phyloP scores from a whole-genome alignment of 306 rosid species.

The Prunus salicina region DNA sequence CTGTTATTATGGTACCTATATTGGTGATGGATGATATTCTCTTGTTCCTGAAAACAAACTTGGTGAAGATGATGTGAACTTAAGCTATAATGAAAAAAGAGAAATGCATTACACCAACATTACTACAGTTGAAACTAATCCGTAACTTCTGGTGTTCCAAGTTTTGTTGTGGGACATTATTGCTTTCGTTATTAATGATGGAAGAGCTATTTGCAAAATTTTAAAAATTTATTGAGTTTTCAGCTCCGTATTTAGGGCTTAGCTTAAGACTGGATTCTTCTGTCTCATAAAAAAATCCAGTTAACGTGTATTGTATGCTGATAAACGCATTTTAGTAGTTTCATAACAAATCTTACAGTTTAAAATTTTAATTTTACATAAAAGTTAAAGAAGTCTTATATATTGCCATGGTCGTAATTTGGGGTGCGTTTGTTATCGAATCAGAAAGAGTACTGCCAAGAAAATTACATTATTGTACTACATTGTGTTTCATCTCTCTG shows the following conservation, averaged over 20 bases:
- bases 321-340: no score
- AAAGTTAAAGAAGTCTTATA: no score
- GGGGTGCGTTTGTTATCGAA: no score
- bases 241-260: neutral
- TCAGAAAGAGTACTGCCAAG: no score
- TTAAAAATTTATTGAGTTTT: neutral
- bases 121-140: slow-evolving; percentile 14
- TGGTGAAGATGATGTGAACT: slow-evolving; percentile 14
- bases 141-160: slow-evolving; percentile 20
- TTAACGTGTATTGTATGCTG: no score
- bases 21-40: slow-evolving; percentile 30
- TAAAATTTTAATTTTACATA: no score
- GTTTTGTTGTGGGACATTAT: slow-evolving; percentile 18
- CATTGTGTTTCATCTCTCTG: no score
- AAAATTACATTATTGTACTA: no score
- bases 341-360: no score
- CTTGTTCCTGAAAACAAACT: slow-evolving; percentile 46
- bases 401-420: no score
- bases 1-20: slow-evolving; percentile 38
- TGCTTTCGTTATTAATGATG: neutral
- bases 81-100: slow-evolving; percentile 1
- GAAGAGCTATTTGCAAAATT: neutral
- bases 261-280: no score
- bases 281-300: no score
- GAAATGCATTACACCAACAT: slow-evolving; percentile 6